Conservation (phyloP, 2,329 filamentous ascomycete genomes). For the Cercospora zeina region DNA sequence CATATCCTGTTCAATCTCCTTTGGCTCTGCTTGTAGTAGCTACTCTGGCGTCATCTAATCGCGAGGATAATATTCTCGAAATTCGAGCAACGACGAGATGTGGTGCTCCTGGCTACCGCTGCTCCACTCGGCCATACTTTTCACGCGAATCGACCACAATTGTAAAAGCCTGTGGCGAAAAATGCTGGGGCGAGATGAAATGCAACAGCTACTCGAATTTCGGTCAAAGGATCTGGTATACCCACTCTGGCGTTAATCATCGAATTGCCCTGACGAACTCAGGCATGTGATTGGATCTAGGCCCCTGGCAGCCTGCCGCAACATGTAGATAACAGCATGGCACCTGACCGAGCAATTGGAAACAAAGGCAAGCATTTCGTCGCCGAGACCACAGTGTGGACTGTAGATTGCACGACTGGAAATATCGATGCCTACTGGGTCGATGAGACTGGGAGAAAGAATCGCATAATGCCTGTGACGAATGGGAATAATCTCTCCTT, state of each 20-base stretch:
- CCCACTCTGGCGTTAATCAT: neutral
- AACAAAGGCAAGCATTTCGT: constrained; percentile 1
- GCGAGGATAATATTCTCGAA: neutral
- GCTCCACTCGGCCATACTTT: neutral
- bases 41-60: neutral
- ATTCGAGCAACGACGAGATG: neutral
- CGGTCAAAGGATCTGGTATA: neutral
- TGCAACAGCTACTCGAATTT: constrained; percentile 7
- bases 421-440: constrained; percentile 6
- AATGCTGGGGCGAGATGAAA: constrained; percentile 5
- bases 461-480: constrained; percentile 1
- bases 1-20: neutral
- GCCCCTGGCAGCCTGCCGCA: neutral
- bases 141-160: constrained; percentile 1
- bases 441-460: neutral
- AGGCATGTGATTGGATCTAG: neutral
- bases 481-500: constrained; percentile 1
- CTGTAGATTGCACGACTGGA: neutral
- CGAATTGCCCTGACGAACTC: neutral
- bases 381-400: constrained; percentile 6
- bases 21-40: neutral
- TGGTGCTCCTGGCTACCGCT: neutral
- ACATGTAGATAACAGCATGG: constrained; percentile 3
- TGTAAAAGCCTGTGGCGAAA: constrained; percentile 1
- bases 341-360: neutral